Conservation (phyloP, 2,329 filamentous ascomycete species). For the Xylariaceae sp. region DNA sequence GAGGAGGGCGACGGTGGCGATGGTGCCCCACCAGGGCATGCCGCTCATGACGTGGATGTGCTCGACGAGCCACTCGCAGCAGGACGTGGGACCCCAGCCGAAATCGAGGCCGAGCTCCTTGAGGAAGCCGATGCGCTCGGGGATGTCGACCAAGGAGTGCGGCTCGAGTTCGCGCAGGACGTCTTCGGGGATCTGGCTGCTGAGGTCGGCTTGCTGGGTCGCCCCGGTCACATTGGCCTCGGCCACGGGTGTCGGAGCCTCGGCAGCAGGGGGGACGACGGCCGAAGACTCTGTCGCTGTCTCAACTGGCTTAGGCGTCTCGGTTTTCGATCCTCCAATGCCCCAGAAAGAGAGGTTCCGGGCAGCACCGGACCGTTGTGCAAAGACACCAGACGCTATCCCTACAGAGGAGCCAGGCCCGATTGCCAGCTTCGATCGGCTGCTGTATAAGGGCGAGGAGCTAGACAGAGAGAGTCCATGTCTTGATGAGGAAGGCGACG, state of each 20-base stretch:
- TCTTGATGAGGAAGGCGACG: constrained; percentile 17
- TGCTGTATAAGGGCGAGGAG: constrained; percentile 10
- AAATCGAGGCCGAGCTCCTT: constrained; percentile 79
- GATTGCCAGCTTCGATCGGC: constrained; percentile 11
- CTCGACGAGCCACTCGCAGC: constrained; percentile 74
- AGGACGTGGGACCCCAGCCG: constrained; percentile 70
- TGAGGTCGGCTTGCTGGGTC: constrained; percentile 14
- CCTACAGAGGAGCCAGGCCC: constrained; percentile 8
- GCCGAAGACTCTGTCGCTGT: constrained; percentile 6
- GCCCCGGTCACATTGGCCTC: constrained; percentile 8
- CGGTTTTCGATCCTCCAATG: constrained; percentile 22
- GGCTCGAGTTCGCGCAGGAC: constrained; percentile 9
- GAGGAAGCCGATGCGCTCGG: constrained; percentile 77
- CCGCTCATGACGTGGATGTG: constrained; percentile 72
- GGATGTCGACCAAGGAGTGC: constrained; percentile 49
- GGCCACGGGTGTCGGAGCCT: constrained; percentile 7
- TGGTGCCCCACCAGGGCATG: constrained; percentile 76
- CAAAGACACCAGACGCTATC: constrained; percentile 23
- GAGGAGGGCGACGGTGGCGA: constrained; percentile 58
- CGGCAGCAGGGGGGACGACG: constrained; percentile 13
- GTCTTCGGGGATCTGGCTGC: constrained; percentile 22
- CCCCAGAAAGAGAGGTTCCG: constrained; percentile 30
- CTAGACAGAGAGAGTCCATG: constrained; percentile 16
- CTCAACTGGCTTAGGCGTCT: constrained; percentile 12
- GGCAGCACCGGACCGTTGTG: constrained; percentile 26